phyloP scores from a whole-genome alignment of 2,329 filamentous ascomycete species.

The Phialocephala sp. region DNA sequence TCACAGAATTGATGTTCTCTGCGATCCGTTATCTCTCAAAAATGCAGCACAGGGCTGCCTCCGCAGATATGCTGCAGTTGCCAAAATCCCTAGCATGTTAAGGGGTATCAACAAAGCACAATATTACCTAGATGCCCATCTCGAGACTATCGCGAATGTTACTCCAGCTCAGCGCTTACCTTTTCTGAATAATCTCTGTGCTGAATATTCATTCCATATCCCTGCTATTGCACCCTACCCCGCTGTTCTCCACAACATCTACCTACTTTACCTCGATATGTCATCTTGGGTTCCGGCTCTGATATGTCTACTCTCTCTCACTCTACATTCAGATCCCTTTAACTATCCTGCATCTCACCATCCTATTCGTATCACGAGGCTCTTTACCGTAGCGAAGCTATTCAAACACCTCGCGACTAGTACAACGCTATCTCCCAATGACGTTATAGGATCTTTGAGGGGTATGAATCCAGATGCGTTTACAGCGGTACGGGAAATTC shows the following conservation, averaged over 20 bases:
- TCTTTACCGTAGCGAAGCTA: conserved; percentile 58
- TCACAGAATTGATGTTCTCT: conserved; percentile 19
- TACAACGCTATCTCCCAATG: conserved; percentile 42
- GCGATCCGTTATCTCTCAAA: neutral
- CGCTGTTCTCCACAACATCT: conserved; percentile 50
- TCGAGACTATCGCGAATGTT: neutral
- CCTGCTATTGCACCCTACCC: conserved; percentile 38
- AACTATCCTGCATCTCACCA: conserved; percentile 57
- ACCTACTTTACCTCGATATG: conserved; percentile 49
- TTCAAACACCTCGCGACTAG: conserved; percentile 58
- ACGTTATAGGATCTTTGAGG: conserved; percentile 10
- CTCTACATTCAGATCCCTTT: conserved; percentile 53
- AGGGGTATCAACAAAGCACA: neutral
- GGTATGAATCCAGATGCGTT: neutral
- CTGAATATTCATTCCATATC: conserved; percentile 12
- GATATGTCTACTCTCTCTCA: conserved; percentile 46
- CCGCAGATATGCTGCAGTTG: neutral
- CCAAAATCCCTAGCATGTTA: neutral
- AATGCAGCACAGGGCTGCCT: conserved; percentile 14
- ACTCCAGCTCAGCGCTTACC: neutral
- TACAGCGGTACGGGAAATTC: conserved; percentile 39
- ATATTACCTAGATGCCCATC: neutral
- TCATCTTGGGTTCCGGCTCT: conserved; percentile 56
- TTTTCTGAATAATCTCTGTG: conserved; percentile 2
- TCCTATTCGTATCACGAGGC: conserved; percentile 54